Evolutionary conservation across 164 flowering plant species (phyloP), one percentile per base, ranked within the genome.

Genomic region (Tetracentron sinense): DNA sequence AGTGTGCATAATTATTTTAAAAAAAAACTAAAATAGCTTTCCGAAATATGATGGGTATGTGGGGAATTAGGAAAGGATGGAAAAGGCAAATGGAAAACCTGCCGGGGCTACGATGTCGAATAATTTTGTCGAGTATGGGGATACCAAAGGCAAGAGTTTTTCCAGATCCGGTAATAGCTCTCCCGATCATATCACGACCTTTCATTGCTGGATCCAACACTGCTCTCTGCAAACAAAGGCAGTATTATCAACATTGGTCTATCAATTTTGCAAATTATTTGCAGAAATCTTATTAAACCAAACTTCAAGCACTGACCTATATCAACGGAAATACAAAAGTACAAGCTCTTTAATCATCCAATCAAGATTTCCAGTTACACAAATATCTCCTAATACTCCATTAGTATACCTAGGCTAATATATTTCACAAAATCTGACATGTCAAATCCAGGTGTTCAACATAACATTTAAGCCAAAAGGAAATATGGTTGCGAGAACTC

Each of bases 171-270:
- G 98, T 92, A 62, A 79, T 82, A 47, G 96, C 95, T 25, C 98
- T 86, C 26, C 91, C 98, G 68, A 88, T 82, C 95, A 92, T 81
- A 61, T 92, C 98, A 30, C 85, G 85, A 12, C 98, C 98, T 71
- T 83, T 81, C 93, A 92, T 92, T 54, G 96, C 98, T 27, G 96
- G 96, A 55, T 86, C 96, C 72, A 92, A 64, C 61, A 92, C 98
- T 52, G 98, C 98, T 76, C 73, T 87, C 96, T 92, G 75, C 51
- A 61, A 53, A 31, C n/a, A 47, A 23, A 42, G 20, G 23, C 7
- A 66, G 15, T 23, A 2, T 33, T 38, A 16, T 38, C 14, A 38
- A 38, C 8, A 8, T 38, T 38, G 5, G 14, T 38, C 14, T 38
- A 16, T 38, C 11, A 33, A 33, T 33, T 4, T 33, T 4, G 38